phyloP scores from a whole-genome alignment of 1,139 yeast genomes.

The Candida mesenterica region DNA sequence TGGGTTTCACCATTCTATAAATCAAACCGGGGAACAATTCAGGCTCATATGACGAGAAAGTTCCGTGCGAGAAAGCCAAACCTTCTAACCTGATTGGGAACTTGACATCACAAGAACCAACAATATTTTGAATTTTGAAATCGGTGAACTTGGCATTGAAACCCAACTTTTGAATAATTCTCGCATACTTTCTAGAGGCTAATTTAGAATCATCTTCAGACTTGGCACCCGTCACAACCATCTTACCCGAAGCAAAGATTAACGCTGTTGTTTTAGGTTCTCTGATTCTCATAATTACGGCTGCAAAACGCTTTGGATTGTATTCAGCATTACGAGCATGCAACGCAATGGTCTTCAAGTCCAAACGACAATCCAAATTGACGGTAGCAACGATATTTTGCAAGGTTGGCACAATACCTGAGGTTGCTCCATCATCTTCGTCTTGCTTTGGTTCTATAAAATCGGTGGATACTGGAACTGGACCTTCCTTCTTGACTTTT shows the following conservation, averaged over 20 bases:
- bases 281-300: slow-evolving; percentile 98
- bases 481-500: slow-evolving; percentile 28
- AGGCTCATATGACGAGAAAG: slow-evolving; percentile 98
- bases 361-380: slow-evolving; percentile 91
- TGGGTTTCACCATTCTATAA: slow-evolving; percentile 99
- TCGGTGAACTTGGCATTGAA: slow-evolving; percentile 95
- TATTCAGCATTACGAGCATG: slow-evolving; percentile 99
- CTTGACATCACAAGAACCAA: slow-evolving; percentile 97
- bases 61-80: slow-evolving; percentile 96
- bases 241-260: slow-evolving; percentile 97
- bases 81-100: slow-evolving; percentile 98
- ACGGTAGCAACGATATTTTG: slow-evolving; percentile 98
- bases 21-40: slow-evolving; percentile 97
- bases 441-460: slow-evolving; percentile 43
- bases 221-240: slow-evolving; percentile 99
- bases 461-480: slow-evolving; percentile 17
- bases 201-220: slow-evolving; percentile 96
- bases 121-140: slow-evolving; percentile 95
- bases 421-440: slow-evolving; percentile 68
- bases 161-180: slow-evolving; percentile 96
- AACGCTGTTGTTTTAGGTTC: slow-evolving; percentile 98
- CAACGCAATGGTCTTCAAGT: slow-evolving; percentile 92
- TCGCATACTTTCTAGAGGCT: slow-evolving; percentile 95
- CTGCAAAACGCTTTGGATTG: slow-evolving; percentile 97
- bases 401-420: slow-evolving; percentile 94